Conservation (phyloP, 1,284 basidiomycete species). For the Earliella scabrosa region DNA sequence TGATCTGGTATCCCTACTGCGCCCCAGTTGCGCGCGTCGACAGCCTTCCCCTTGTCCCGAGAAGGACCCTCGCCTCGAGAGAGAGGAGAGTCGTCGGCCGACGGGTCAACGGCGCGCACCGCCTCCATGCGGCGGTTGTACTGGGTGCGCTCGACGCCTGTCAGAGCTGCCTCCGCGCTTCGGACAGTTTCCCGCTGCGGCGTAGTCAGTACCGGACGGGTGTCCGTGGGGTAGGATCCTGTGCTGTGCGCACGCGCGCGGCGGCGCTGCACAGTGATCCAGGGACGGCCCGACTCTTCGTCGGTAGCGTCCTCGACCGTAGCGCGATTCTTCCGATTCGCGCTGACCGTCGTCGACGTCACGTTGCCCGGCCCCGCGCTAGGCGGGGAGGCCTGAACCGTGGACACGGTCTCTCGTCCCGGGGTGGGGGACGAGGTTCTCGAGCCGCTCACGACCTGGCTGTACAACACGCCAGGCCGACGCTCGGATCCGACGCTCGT, state of each 20-base stretch:
- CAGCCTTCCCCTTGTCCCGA: constrained; percentile 19
- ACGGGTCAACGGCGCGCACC: not conserved
- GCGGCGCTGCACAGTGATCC: constrained; percentile 2
- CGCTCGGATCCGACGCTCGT: too few species aligned
- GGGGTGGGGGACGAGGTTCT: not conserved
- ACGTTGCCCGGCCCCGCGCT: not conserved
- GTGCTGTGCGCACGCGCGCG: constrained; percentile 1
- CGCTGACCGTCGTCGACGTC: not conserved
- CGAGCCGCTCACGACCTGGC: too few species aligned
- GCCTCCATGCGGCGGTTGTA: constrained; percentile 1
- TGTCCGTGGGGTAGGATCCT: not conserved
- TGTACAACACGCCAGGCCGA: too few species aligned
- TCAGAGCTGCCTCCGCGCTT: not conserved
- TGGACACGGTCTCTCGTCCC: not conserved
- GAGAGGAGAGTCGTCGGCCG: constrained; percentile 6
- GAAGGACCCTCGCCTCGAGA: constrained; percentile 20
- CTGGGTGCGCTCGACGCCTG: constrained; percentile 2
- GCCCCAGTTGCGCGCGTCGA: constrained; percentile 18
- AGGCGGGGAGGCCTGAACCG: not conserved
- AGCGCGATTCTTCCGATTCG: not conserved
- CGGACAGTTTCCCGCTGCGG: not conserved
- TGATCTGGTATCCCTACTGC: not conserved
- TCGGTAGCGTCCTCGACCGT: constrained; percentile 9
- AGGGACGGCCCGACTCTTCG: constrained; percentile 1
- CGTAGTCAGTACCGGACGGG: not conserved